A percentile compares a stretch with the other conserved stretches of the same genome.
phyloP scores from a whole-genome alignment of 2,329 filamentous ascomycete species.

The Lasiodiplodia sp. region DNA sequence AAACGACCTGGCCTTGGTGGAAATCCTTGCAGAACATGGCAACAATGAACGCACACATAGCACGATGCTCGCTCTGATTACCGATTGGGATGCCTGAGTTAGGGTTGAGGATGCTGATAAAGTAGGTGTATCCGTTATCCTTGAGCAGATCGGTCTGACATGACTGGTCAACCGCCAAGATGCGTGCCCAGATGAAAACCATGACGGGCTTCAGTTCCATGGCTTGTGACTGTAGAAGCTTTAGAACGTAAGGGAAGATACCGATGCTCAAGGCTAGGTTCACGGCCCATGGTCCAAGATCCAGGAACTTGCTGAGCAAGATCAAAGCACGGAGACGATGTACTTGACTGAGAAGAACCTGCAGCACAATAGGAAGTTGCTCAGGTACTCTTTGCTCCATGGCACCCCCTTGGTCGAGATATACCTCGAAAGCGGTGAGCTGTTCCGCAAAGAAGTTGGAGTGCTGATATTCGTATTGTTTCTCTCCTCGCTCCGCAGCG shows the following conservation, averaged over 20 bases:
- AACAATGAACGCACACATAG: slow-evolving; percentile 98
- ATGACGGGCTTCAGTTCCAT: slow-evolving; percentile 96
- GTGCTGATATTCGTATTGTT: slow-evolving; percentile 89
- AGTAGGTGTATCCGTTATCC: slow-evolving; percentile 97
- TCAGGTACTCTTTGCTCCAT: slow-evolving; percentile 88
- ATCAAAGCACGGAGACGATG: slow-evolving; percentile 91
- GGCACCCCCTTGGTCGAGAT: slow-evolving; percentile 82
- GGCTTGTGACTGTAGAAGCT: slow-evolving; percentile 92
- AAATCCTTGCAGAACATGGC: slow-evolving; percentile 97
- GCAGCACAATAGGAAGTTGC: slow-evolving; percentile 93
- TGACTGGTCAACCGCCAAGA: slow-evolving; percentile 91
- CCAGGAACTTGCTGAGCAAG: slow-evolving; percentile 88
- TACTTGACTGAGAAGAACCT: slow-evolving; percentile 94
- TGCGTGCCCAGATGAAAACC: slow-evolving; percentile 98
- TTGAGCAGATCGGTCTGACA: slow-evolving; percentile 95
- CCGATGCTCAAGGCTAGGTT: slow-evolving; percentile 96
- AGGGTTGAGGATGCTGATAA: slow-evolving; percentile 89
- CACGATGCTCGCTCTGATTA: slow-evolving; percentile 92
- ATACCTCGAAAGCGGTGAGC: slow-evolving; percentile 95
- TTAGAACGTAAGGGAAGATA: slow-evolving; percentile 98
- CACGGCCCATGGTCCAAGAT: slow-evolving; percentile 98
- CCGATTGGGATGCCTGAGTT: slow-evolving; percentile 75
- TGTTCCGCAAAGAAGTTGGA: slow-evolving; percentile 98
- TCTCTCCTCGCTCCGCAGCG: slow-evolving; percentile 76
- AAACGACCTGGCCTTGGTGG: slow-evolving; percentile 88